Percentiles rank a stretch among this genome's conserved stretches.
These are phyloP conservation scores for Narthecium ossifragum DNA, from an alignment of 106 monocot genomes.

Conservation along the genomic window DNA sequence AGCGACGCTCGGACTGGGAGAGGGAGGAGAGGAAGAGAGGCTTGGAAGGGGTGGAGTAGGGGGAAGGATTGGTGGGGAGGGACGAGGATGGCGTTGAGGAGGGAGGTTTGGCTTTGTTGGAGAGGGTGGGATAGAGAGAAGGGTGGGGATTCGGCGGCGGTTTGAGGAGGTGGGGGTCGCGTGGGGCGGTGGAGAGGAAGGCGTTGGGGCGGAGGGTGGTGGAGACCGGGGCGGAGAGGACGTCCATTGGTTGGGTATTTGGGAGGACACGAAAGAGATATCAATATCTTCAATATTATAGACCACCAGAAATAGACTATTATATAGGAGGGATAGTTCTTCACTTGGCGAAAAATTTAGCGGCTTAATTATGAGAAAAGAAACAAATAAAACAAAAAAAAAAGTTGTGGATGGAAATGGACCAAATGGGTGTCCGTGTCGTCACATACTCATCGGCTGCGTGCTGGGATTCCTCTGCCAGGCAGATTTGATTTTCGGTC, in stretches of 20 bases:
- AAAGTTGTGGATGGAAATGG: too few species aligned
- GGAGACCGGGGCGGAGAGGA: conserved; percentile 12
- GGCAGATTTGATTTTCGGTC: too few species aligned
- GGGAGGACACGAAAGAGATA: background rate
- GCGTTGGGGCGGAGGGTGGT: background rate
- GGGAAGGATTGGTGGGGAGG: background rate
- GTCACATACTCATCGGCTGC: too few species aligned
- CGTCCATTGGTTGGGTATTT: conserved; percentile 9
- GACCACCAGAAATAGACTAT: too few species aligned
- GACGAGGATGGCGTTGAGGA: too few species aligned
- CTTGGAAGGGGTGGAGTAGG: background rate
- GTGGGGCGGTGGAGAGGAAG: conserved; percentile 2
- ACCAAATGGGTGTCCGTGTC: too few species aligned
- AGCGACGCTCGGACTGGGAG: background rate
- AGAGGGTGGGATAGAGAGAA: background rate
- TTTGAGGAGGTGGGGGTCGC: conserved; percentile 10
- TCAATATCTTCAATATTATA: background rate
- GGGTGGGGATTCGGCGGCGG: background rate
- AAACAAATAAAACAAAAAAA: too few species aligned
- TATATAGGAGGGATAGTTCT: too few species aligned
- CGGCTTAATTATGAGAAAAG: too few species aligned
- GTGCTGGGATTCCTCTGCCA: too few species aligned
- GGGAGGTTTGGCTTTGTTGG: background rate
- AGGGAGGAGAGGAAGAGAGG: background rate
- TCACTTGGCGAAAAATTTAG: too few species aligned